Conservation (phyloP, 2,329 filamentous ascomycete species). For the Sporothrix humicola region DNA sequence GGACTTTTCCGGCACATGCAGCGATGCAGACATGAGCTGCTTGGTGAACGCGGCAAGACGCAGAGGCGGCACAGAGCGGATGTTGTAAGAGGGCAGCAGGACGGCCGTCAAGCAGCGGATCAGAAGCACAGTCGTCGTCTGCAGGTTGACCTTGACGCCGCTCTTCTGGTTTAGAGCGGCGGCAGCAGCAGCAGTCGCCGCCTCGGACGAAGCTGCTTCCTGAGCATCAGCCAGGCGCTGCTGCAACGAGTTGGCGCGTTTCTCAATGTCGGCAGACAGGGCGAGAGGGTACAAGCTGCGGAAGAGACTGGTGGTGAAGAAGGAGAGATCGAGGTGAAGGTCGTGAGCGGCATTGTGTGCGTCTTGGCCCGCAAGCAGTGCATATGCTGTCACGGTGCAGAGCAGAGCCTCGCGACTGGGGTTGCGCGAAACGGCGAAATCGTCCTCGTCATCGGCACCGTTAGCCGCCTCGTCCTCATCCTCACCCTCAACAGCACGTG, state of each 20-base stretch:
- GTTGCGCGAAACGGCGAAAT: conserved; percentile 65
- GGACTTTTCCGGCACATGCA: conserved; percentile 92
- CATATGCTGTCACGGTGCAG: conserved; percentile 94
- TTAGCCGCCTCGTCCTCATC: conserved; percentile 49
- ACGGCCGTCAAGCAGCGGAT: conserved; percentile 83
- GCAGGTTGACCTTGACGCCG: conserved; percentile 79
- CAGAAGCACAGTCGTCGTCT: conserved; percentile 91
- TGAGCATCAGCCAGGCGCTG: conserved; percentile 66
- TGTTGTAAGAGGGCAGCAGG: conserved; percentile 75
- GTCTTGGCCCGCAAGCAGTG: conserved; percentile 93
- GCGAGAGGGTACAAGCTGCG: conserved; percentile 79
- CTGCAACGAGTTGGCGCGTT: conserved; percentile 73
- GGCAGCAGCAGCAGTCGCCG: background rate
- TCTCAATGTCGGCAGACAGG: conserved; percentile 84
- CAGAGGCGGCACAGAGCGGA: conserved; percentile 77
- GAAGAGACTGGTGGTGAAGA: conserved; percentile 95
- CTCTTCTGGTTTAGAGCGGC: conserved; percentile 44
- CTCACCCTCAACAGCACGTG: conserved; percentile 54
- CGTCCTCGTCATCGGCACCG: conserved; percentile 57
- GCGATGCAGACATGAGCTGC: conserved; percentile 78
- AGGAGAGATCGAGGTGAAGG: conserved; percentile 88
- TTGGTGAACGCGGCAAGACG: conserved; percentile 93
- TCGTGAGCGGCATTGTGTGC: conserved; percentile 80
- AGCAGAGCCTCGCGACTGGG: conserved; percentile 85
- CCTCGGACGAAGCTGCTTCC: conserved; percentile 36